phyloP scores from a whole-genome alignment of 345 rosid genomes.

The Draba incana region DNA sequence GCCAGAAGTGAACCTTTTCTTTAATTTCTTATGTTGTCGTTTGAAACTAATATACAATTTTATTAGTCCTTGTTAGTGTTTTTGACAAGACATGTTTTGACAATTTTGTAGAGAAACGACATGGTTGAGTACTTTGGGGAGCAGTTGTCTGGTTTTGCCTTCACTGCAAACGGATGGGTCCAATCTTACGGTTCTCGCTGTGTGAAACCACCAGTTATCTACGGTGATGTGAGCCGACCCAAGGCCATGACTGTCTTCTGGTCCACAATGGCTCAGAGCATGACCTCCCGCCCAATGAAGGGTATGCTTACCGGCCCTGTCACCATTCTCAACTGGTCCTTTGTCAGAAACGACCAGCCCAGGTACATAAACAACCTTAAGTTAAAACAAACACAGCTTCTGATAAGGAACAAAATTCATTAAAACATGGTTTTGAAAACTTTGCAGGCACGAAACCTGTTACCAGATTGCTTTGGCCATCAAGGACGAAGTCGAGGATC shows the following conservation, averaged over 20 bases:
- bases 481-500: conserved; percentile 98
- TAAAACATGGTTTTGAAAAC: conserved; percentile 1
- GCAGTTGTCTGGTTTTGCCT: conserved; percentile 95
- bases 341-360: conserved; percentile 97
- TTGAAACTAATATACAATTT: background rate
- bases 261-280: conserved; percentile 93
- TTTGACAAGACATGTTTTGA: conserved; percentile 15
- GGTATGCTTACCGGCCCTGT: conserved; percentile 99
- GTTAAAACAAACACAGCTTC: background rate
- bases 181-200: conserved; percentile 98
- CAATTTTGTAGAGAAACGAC: conserved; percentile 76
- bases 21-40: background rate
- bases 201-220: conserved; percentile 97
- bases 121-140: conserved; percentile 99
- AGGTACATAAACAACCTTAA: conserved; percentile 50
- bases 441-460: conserved; percentile 83
- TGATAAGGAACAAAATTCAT: background rate
- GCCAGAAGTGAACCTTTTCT: conserved; percentile 72
- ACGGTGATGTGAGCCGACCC: conserved; percentile 99
- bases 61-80: conserved; percentile 6
- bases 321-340: conserved; percentile 99
- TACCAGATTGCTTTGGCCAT: conserved; percentile 99
- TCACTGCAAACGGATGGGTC: conserved; percentile 96
- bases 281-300: conserved; percentile 98
- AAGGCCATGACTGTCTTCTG: conserved; percentile 98